Evolutionary conservation across 805 yeast genomes (phyloP), one percentile per base, ranked within the genome.

Genomic region (Metschnikowia aberdeeniae): DNA sequence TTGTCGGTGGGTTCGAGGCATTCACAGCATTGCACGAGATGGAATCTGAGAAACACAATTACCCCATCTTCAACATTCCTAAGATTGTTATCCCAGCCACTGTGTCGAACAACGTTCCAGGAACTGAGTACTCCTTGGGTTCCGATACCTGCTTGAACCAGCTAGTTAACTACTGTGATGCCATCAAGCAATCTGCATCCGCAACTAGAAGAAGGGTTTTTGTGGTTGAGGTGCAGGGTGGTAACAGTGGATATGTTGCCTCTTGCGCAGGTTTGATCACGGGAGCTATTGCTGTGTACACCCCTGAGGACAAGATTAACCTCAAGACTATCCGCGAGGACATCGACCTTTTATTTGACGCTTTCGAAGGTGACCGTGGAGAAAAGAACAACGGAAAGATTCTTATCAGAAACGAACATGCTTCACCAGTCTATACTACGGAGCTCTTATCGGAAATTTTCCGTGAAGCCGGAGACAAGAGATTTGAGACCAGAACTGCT

Each of bases 1-100:
- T 93, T 46, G 82, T 93, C 50, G 99, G 99, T 55, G 99, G 99
- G 0, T 93, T 90, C 61, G 99, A 93, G 73, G 98, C 97, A n/a
- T 93, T 83, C 75, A 76, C 76, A 9, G 81, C 97, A 1, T 76
- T 93, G 55, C 81, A 86, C 58, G 86, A 89, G 71, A 77, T 93
- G 54, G 85, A 86, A 56, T 75, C 76, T 55, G 89, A 93, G 28
- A 80, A 97, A 65, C 54, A 63, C 12, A 70, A 80, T 47, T 93
- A 89, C 69, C 98, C 99, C 36, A 82, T 92, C 26, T 87, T 93
- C 72, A 81, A 92, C 66, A 89, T 93, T 54, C 99, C 99, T 51
- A 84, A 92, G 87, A 86, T 87, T 34, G 80, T 88, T 56, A 76
- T 93, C 54, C 99, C 99, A 9, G 92, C 98, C 2, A 93, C 99